Evolutionary conservation across 495 filamentous ascomycete genomes (phyloP).

Genomic region (Neurospora africana): DNA sequence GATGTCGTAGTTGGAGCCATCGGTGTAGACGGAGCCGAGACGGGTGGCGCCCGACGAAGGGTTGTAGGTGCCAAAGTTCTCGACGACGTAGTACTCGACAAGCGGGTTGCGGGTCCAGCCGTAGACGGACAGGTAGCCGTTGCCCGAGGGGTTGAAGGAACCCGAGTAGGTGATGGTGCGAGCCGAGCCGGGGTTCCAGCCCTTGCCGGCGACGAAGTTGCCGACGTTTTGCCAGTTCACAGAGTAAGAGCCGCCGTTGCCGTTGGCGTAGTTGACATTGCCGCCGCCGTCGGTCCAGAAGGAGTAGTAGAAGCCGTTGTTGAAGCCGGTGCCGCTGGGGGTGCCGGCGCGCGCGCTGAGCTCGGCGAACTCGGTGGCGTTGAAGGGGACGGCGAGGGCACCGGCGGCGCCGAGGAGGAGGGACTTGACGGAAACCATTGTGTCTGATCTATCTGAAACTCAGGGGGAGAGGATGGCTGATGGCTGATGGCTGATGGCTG

Average conservation of each 20-base stretch:
- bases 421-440: conserved; percentile 13
- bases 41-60: conserved; percentile 35
- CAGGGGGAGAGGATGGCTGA: background rate
- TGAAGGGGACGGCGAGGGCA: conserved; percentile 7
- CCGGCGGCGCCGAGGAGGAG: conserved; percentile 7
- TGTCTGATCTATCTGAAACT: background rate
- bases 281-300: conserved; percentile 52
- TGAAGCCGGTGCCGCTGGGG: conserved; percentile 32
- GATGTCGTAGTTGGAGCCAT: conserved; percentile 57
- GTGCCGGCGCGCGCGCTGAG: conserved; percentile 22
- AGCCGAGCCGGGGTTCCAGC: conserved; percentile 43
- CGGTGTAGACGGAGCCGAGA: conserved; percentile 45
- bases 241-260: conserved; percentile 38
- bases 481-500: background rate
- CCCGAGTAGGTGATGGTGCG: conserved; percentile 33
- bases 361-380: conserved; percentile 13
- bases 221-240: conserved; percentile 43
- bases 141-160: conserved; percentile 38
- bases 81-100: conserved; percentile 53
- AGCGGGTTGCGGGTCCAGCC: conserved; percentile 48
- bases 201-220: conserved; percentile 54
- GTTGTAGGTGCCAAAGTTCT: conserved; percentile 46
- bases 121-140: conserved; percentile 49
- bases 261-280: conserved; percentile 45
- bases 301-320: conserved; percentile 50